phyloP scores from a whole-genome alignment of 1,139 yeast species.

The Suhomyces bribrorum region DNA sequence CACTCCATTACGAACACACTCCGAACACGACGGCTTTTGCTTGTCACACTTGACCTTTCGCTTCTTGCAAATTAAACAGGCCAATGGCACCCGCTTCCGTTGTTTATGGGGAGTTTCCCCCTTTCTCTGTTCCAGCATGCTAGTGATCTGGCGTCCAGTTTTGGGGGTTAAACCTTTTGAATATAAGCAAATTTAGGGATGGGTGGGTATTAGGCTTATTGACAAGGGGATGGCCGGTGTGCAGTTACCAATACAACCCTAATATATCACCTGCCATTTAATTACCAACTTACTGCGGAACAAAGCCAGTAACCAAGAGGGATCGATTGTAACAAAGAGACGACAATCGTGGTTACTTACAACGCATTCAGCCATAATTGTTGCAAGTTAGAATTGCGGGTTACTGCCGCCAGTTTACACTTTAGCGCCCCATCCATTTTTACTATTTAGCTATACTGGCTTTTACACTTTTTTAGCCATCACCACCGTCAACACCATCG shows the following conservation, averaged over 20 bases:
- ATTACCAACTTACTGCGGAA: not conserved
- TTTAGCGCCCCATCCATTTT: not conserved
- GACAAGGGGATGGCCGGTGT: not conserved
- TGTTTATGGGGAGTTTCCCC: constrained; percentile 2
- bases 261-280: not conserved
- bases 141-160: not conserved
- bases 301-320: not conserved
- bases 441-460: too few relatives aligned
- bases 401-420: not conserved
- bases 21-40: constrained; percentile 44
- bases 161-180: not conserved
- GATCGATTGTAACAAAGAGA: not conserved
- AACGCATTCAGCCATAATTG: not conserved
- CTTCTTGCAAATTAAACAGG: constrained; percentile 45
- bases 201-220: not conserved
- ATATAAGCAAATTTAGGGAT: not conserved
- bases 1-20: constrained; percentile 45
- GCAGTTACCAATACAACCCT: too few relatives aligned
- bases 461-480: too few relatives aligned
- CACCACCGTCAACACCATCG: not conserved
- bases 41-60: constrained; percentile 51
- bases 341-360: not conserved
- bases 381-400: not conserved
- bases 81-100: constrained; percentile 36
- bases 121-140: constrained; percentile 6